phyloP scores from a whole-genome alignment of 495 filamentous ascomycete genomes.

The Patellaria atrata region DNA sequence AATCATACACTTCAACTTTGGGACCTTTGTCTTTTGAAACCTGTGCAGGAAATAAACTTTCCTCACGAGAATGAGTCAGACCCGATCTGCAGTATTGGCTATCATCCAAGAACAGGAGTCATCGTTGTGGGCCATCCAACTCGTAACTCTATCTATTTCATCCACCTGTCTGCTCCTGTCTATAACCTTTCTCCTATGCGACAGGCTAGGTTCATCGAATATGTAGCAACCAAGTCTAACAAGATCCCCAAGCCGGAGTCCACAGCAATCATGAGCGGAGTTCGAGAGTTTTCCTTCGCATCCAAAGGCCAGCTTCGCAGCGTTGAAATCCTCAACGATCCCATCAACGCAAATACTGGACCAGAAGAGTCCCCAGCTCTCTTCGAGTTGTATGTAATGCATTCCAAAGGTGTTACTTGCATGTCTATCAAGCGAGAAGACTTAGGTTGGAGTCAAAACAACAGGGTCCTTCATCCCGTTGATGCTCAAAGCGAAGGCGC shows the following conservation, averaged over 20 bases:
- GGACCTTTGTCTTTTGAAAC: slow-evolving; percentile 90
- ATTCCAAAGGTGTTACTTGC: slow-evolving; percentile 86
- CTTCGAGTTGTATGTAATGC: slow-evolving; percentile 94
- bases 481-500: slow-evolving; percentile 56
- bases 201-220: slow-evolving; percentile 73
- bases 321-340: slow-evolving; percentile 63
- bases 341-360: slow-evolving; percentile 34
- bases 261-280: slow-evolving; percentile 88
- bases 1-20: slow-evolving; percentile 98
- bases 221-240: slow-evolving; percentile 53
- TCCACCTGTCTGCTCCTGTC: slow-evolving; percentile 82
- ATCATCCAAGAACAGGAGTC: slow-evolving; percentile 78
- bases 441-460: slow-evolving; percentile 76
- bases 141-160: slow-evolving; percentile 91
- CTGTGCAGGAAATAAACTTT: slow-evolving; percentile 91
- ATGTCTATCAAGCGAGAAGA: slow-evolving; percentile 72
- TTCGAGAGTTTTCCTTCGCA: slow-evolving; percentile 84
- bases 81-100: slow-evolving; percentile 88
- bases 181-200: slow-evolving; percentile 68
- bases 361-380: slow-evolving; percentile 47
- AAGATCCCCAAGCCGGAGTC: slow-evolving; percentile 67
- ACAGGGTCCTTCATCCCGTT: slow-evolving; percentile 60
- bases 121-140: slow-evolving; percentile 92
- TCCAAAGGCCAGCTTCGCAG: slow-evolving; percentile 82
- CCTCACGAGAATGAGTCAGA: slow-evolving; percentile 95